A percentile compares a stretch with the other conserved stretches of the same genome.
These are phyloP conservation scores for Pythium periplocum DNA, from an alignment of 352 stramenopile species.

Conservation along the genomic window DNA sequence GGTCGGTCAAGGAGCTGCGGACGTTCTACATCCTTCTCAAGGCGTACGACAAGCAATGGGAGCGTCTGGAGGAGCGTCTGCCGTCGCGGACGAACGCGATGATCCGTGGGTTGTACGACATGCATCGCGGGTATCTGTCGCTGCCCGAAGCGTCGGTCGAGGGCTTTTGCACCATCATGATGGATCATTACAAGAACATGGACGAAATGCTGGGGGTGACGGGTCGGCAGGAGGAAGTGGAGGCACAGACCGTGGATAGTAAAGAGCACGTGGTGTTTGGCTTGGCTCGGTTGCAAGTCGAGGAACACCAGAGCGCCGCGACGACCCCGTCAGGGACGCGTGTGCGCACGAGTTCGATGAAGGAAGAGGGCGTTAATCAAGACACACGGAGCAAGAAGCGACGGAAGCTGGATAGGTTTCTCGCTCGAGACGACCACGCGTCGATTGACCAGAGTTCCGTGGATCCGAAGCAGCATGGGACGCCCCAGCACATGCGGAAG, in stretches of 20 bases:
- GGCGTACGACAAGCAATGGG: conserved; percentile 40
- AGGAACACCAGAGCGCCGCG: not conserved
- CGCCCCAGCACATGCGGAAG: not conserved
- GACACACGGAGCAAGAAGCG: conserved; percentile 31
- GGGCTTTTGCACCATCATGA: conserved; percentile 66
- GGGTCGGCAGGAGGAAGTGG: not conserved
- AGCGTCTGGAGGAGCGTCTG: conserved; percentile 42
- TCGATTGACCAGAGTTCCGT: not conserved
- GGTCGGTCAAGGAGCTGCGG: conserved; percentile 58
- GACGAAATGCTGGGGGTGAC: conserved; percentile 13
- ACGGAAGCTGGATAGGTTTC: conserved; percentile 36
- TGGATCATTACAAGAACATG: conserved; percentile 53
- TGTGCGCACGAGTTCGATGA: not conserved
- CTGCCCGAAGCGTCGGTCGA: conserved; percentile 60
- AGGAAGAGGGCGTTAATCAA: not conserved
- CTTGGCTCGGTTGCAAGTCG: not conserved
- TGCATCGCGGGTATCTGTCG: conserved; percentile 66
- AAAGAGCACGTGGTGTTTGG: too few relatives aligned
- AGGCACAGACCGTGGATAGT: not conserved
- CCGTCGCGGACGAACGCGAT: conserved; percentile 46
- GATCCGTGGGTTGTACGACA: conserved; percentile 58
- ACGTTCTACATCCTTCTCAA: conserved; percentile 64
- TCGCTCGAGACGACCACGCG: conserved; percentile 15
- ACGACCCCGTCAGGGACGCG: not conserved
- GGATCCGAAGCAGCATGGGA: not conserved